Evolutionary conservation across 192 early-diverging fungal species (phyloP).

Genomic region (Backusella australiensis): DNA sequence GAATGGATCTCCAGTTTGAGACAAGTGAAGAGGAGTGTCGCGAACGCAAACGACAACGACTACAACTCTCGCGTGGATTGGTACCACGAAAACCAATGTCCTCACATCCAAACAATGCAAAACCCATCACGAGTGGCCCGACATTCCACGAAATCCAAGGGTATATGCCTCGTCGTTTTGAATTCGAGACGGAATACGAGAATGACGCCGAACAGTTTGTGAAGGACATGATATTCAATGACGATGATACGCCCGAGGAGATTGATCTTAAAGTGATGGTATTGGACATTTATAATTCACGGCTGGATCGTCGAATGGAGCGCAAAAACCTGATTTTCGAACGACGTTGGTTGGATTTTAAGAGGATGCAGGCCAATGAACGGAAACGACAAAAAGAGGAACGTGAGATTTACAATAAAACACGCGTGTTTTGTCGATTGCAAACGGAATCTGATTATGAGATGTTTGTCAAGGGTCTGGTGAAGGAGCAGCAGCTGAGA

Average conservation of each 20-base stretch:
- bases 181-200: conserved; percentile 96
- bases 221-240: conserved; percentile 92
- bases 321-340: conserved; percentile 90
- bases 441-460: conserved; percentile 83
- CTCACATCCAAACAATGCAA: conserved; percentile 6
- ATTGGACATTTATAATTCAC: conserved; percentile 90
- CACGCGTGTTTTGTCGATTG: conserved; percentile 86
- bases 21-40: conserved; percentile 41
- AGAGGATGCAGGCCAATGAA: conserved; percentile 74
- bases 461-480: conserved; percentile 67
- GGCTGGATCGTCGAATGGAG: conserved; percentile 77
- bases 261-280: conserved; percentile 86
- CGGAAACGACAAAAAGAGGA: conserved; percentile 87
- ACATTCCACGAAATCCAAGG: conserved; percentile 96
- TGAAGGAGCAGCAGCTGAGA: conserved; percentile 74
- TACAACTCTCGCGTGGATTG: conserved; percentile 19
- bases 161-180: conserved; percentile 94
- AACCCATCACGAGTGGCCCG: conserved; percentile 81
- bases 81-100: conserved; percentile 21
- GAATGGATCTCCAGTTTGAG: conserved; percentile 69
- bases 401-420: conserved; percentile 74
- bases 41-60: conserved; percentile 32
- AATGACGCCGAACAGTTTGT: conserved; percentile 94
- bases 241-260: conserved; percentile 85
- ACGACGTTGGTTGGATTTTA: conserved; percentile 83